Evolutionary conservation across 305 asterid genomes (phyloP).

Genomic region (Fraxinus platypoda): DNA sequence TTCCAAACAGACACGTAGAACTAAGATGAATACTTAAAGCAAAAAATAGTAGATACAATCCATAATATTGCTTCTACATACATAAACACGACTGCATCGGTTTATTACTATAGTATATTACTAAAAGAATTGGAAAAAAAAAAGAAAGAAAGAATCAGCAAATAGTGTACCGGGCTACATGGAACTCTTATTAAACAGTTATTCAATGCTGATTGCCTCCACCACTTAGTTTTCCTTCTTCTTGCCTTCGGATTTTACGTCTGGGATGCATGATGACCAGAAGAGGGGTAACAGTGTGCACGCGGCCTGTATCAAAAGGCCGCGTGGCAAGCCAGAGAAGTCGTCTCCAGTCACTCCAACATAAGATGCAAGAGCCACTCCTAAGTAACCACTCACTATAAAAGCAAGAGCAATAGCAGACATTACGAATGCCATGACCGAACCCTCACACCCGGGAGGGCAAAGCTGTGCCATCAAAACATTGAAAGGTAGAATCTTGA

Average conservation of each 20-base stretch:
- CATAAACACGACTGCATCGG: neutral
- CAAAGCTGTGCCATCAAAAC: conserved; percentile 84
- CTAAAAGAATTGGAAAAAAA: neutral
- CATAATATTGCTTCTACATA: neutral
- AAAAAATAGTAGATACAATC: neutral
- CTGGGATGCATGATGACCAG: conserved; percentile 66
- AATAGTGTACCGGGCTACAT: neutral
- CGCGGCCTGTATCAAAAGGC: conserved; percentile 68
- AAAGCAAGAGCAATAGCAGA: conserved; percentile 76
- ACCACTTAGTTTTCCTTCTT: neutral
- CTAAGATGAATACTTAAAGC: neutral
- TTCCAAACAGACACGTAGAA: neutral
- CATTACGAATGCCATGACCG: conserved; percentile 88
- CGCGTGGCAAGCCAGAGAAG: conserved; percentile 65
- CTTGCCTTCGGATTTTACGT: conserved; percentile 28
- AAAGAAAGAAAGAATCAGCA: neutral
- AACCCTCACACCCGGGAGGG: conserved; percentile 88
- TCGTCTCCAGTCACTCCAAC: conserved; percentile 61
- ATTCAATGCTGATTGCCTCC: neutral
- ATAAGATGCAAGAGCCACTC: conserved; percentile 70
- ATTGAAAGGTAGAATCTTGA: conserved; percentile 76
- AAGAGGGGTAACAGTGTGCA: conserved; percentile 72
- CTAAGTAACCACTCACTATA: conserved; percentile 77
- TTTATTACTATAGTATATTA: neutral
- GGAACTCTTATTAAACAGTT: neutral